phyloP scores from a whole-genome alignment of 257 asterid species.

The Ligustrum vulgare region DNA sequence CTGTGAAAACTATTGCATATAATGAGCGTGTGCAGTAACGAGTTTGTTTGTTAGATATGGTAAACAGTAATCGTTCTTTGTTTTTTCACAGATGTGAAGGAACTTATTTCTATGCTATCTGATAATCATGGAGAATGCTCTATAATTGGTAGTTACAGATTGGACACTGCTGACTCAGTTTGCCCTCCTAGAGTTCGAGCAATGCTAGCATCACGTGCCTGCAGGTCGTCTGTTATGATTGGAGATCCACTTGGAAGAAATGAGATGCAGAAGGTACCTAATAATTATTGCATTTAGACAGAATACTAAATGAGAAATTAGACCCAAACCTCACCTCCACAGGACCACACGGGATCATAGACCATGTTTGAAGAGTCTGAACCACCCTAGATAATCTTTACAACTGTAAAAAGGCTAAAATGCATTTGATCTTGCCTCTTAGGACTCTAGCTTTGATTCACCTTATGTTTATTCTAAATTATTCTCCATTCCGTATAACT shows the following conservation, averaged over 20 bases:
- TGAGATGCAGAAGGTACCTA: slow-evolving; percentile 82
- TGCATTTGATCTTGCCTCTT: not conserved
- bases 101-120: slow-evolving; percentile 70
- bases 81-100: slow-evolving; percentile 66
- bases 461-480: not conserved
- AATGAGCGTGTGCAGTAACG: not conserved
- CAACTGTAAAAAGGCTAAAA: not conserved
- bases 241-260: slow-evolving; percentile 90
- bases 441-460: not conserved
- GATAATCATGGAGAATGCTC: slow-evolving; percentile 88
- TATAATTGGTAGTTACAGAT: slow-evolving; percentile 63
- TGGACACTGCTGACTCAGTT: slow-evolving; percentile 71
- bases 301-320: not conserved
- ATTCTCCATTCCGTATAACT: not conserved
- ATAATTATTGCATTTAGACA: not conserved
- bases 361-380: not conserved
- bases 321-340: not conserved
- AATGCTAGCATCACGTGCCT: slow-evolving; percentile 97
- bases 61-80: slow-evolving; percentile 15
- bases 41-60: not conserved
- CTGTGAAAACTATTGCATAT: slow-evolving; percentile 8
- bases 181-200: slow-evolving; percentile 92
- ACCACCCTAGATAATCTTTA: not conserved
- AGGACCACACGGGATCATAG: not conserved
- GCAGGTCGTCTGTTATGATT: slow-evolving; percentile 87